Evolutionary conservation across 257 asterid species (phyloP).

Genomic region (Fraxinus excelsior): DNA sequence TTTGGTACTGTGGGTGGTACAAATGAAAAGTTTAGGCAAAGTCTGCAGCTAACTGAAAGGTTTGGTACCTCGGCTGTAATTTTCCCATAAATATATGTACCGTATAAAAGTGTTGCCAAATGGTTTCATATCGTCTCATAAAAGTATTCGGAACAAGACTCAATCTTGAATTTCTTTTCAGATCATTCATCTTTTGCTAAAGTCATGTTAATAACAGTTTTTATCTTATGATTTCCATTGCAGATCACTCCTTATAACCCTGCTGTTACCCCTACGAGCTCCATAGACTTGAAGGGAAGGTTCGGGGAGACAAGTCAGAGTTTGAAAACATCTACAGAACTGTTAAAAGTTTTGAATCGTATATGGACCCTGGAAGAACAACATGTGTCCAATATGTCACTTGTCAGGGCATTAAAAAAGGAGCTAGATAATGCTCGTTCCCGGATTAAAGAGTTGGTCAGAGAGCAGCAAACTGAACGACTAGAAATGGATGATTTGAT

Average conservation of each 20-base stretch:
- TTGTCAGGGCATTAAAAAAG: slow-evolving; percentile 68
- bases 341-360: slow-evolving; percentile 81
- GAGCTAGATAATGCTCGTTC: slow-evolving; percentile 73
- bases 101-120: too few relatives aligned
- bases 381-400: slow-evolving; percentile 67
- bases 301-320: slow-evolving; percentile 56
- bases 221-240: slow-evolving; percentile 20
- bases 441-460: slow-evolving; percentile 59
- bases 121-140: neutral
- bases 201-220: neutral
- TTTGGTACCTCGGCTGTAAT: too few relatives aligned
- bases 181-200: neutral
- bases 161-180: neutral
- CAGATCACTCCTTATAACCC: slow-evolving; percentile 88
- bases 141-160: neutral
- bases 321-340: slow-evolving; percentile 82
- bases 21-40: too few relatives aligned
- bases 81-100: too few relatives aligned
- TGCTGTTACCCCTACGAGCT: slow-evolving; percentile 78
- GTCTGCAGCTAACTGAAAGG: too few relatives aligned
- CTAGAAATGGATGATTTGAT: slow-evolving; percentile 67
- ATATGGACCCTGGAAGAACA: slow-evolving; percentile 98
- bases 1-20: too few relatives aligned
- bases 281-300: slow-evolving; percentile 67
- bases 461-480: slow-evolving; percentile 68